Evolutionary conservation across 2,329 filamentous ascomycete genomes (phyloP).

Genomic region (Epichloe glyceriae): DNA sequence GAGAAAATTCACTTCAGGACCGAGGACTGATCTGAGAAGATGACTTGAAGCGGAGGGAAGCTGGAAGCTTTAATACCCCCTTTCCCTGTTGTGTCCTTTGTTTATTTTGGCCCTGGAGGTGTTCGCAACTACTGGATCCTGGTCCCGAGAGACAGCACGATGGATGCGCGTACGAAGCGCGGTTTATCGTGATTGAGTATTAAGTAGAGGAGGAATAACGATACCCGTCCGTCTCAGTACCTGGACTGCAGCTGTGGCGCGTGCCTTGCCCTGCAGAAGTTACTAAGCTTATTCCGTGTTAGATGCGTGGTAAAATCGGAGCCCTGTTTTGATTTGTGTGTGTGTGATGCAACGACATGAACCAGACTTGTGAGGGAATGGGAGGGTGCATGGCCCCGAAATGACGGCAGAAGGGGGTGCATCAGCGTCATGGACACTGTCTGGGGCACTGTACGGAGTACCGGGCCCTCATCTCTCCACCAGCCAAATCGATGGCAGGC

Average conservation of each 20-base stretch:
- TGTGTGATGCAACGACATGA: no score
- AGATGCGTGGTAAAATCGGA: background rate
- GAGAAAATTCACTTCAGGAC: background rate
- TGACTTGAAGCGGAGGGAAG: background rate
- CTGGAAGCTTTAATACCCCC: slow-evolving; percentile 4
- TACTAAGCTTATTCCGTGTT: background rate
- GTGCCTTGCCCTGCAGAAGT: background rate
- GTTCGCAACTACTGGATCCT: background rate
- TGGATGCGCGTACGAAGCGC: background rate
- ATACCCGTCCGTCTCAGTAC: slow-evolving; percentile 5
- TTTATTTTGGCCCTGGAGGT: background rate
- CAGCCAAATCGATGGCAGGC: no score
- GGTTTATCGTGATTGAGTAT: background rate
- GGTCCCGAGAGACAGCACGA: background rate
- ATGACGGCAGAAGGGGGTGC: no score
- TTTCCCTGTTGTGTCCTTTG: background rate
- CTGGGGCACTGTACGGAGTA: no score
- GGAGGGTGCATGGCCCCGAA: no score
- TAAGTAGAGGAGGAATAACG: slow-evolving; percentile 3
- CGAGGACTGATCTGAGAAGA: background rate
- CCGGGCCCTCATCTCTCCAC: no score
- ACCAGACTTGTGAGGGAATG: no score
- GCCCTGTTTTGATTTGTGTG: no score
- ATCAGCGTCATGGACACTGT: no score
- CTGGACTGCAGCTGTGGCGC: background rate